Evolutionary conservation across 768 basidiomycete species (phyloP).

Genomic region (Suillus tomentosus): DNA sequence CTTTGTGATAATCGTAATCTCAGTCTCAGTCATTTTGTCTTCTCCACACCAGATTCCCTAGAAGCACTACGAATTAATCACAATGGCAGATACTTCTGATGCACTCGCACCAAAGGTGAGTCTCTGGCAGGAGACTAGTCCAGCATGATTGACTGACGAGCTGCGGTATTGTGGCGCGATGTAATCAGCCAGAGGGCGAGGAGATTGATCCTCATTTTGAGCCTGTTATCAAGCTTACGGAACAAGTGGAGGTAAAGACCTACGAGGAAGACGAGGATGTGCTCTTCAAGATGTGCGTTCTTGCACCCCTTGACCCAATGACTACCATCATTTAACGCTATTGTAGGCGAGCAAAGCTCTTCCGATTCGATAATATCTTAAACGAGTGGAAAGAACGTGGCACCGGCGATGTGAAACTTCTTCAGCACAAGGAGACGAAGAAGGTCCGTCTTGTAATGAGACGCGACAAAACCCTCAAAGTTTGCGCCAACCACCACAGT

Average conservation of each 20-base stretch:
- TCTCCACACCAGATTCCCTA: constrained; percentile 6
- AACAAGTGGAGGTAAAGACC: constrained; percentile 94
- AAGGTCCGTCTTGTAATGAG: constrained; percentile 98
- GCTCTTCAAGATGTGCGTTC: constrained; percentile 91
- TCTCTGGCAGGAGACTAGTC: constrained; percentile 27
- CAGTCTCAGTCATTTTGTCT: constrained; percentile 6
- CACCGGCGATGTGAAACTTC: constrained; percentile 92
- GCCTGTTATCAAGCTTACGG: constrained; percentile 94
- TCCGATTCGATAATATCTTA: constrained; percentile 80
- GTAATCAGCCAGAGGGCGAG: constrained; percentile 51
- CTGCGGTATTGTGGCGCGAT: constrained; percentile 8
- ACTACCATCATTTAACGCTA: constrained; percentile 26
- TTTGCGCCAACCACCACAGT: constrained; percentile 98
- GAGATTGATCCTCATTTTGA: constrained; percentile 91
- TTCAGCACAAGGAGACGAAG: constrained; percentile 85
- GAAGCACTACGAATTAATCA: constrained; percentile 15
- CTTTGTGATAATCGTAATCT: constrained; percentile 11
- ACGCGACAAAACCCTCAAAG: constrained; percentile 99
- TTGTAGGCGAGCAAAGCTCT: constrained; percentile 93
- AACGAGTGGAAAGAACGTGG: constrained; percentile 99
- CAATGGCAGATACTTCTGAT: constrained; percentile 62
- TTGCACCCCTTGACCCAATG: constrained; percentile 18
- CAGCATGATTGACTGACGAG: not conserved
- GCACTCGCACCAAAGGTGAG: constrained; percentile 73
- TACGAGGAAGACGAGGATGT: constrained; percentile 92